phyloP scores from a whole-genome alignment of 129 eudicot genomes.

The Mikania micrantha region DNA sequence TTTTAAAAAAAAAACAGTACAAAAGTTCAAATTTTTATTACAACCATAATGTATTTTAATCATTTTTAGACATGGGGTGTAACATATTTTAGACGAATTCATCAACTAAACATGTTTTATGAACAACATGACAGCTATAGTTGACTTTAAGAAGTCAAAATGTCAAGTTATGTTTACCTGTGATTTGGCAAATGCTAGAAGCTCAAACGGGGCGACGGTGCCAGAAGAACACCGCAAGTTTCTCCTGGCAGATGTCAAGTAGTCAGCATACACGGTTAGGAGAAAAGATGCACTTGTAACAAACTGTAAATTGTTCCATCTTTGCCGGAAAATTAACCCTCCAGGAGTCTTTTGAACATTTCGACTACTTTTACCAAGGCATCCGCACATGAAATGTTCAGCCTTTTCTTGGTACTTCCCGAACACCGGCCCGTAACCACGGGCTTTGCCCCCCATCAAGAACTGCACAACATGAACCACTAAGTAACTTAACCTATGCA shows the following conservation, averaged over 20 bases:
- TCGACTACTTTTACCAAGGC: constrained; percentile 37
- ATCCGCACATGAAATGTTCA: constrained; percentile 42
- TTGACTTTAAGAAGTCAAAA: constrained; percentile 9
- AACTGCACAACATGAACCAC: constrained; percentile 33
- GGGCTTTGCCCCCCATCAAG: constrained; percentile 68
- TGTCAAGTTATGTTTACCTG: constrained; percentile 30
- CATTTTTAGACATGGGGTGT: neutral
- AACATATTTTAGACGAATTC: neutral
- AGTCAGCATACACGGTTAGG: constrained; percentile 53
- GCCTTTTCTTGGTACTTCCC: constrained; percentile 43
- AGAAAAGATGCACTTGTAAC: constrained; percentile 62
- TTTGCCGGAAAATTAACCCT: constrained; percentile 52
- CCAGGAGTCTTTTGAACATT: constrained; percentile 55
- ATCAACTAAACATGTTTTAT: neutral
- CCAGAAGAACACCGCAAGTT: constrained; percentile 33
- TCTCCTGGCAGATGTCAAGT: constrained; percentile 40
- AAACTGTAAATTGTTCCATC: constrained; percentile 69
- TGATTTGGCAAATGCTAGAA: constrained; percentile 57
- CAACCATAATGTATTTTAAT: neutral
- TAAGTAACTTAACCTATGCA: neutral
- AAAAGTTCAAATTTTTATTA: constrained; percentile 7
- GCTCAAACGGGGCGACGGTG: constrained; percentile 37
- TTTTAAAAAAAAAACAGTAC: neutral
- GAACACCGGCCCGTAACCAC: constrained; percentile 42
- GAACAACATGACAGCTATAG: neutral